These are phyloP conservation scores for Fraxinus xanthoxyloides DNA, from an alignment of 305 asterid species.

Conservation along the genomic window DNA sequence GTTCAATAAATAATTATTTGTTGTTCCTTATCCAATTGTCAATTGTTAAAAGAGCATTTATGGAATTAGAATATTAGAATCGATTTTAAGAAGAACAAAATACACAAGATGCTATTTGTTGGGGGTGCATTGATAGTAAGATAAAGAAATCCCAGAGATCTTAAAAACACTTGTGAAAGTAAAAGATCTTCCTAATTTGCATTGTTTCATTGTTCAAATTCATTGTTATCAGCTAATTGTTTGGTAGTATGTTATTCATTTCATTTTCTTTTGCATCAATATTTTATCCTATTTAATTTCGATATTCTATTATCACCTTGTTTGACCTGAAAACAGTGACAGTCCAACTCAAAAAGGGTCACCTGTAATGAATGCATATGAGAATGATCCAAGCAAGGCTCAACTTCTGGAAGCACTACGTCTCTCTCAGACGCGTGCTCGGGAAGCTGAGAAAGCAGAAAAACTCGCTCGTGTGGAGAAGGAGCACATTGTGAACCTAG, in stretches of 20 bases:
- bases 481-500: constrained; percentile 64
- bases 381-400: constrained; percentile 46
- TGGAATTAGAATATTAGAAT: background rate
- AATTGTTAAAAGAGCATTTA: background rate
- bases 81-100: background rate
- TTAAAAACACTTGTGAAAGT: background rate
- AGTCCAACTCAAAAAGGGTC: constrained; percentile 18
- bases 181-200: background rate
- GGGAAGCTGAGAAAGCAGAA: constrained; percentile 88
- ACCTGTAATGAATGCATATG: constrained; percentile 20
- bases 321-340: constrained; percentile 33
- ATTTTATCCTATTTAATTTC: background rate
- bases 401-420: constrained; percentile 69
- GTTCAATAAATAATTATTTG: background rate
- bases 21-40: background rate
- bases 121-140: background rate
- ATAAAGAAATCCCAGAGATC: background rate
- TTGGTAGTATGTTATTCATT: background rate
- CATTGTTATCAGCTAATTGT: background rate
- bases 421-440: constrained; percentile 94
- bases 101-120: background rate
- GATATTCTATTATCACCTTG: background rate
- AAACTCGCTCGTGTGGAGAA: constrained; percentile 64
- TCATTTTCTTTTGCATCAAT: background rate
- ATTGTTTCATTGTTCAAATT: background rate